Base-by-base conservation (phyloP, 1,139 yeast species). In the Geotrichum candidum region DNA sequence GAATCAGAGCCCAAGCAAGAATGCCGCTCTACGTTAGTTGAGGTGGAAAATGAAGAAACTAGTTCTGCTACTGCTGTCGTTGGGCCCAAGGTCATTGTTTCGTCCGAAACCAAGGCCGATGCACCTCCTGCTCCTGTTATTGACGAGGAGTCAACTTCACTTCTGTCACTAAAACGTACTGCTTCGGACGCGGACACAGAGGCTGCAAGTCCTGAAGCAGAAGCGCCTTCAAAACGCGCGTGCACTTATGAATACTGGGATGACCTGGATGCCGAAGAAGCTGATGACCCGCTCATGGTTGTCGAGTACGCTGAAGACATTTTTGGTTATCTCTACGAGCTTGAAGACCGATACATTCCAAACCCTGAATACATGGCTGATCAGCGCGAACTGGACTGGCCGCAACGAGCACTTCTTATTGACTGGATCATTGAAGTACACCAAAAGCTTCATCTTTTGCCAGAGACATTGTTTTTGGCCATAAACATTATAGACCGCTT, bases 351-450 rank as follows among this genome's bases (percentile, higher is more conserved):
- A 70, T 90, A 94, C 66, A 79, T 91, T 73, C 97, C 97, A 25
- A 86, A 86, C 69, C 80, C 91, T 11, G 82, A 84, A 67, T 91
- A 90, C 73, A 78, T 92, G 67, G 82, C 80, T 68, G 83, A 84
- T 74, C 97, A 91, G 75, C 83, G 85, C 59, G 88, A 87, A 63
- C 80, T 90, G 65, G 86, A 87, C 68, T 95, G 96, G 69, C 84
- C 85, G 68, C 89, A 90, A 89, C 83, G 98, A 69, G 90, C 91
- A 58, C 90, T 92, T 59, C 78, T 94, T 66, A 95, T 94, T 33
- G 97, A 94, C 75, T 94, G 98, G 98, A 80, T 94, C 72, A 92
- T 91, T 45, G 96, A 91, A 73, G 92, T 92, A 76, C 98, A 94
- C 78, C 78, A 86, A 66, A 85, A 91, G 70, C 92, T 92, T 76